Evolutionary conservation across 2,329 filamentous ascomycete genomes (phyloP).

Genomic region (Exophiala alcalophila): DNA sequence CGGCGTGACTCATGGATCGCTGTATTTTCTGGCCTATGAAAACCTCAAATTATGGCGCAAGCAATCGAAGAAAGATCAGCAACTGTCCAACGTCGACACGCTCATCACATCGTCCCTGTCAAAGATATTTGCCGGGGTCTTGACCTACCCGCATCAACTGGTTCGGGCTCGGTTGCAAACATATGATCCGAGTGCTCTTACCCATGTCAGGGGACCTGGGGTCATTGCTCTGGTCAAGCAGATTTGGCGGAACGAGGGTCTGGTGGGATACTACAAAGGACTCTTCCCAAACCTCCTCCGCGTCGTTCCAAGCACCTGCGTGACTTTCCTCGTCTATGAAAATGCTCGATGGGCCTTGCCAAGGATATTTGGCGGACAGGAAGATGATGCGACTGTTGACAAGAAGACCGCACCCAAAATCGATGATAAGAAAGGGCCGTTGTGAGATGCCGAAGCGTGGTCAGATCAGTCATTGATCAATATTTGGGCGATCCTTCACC

Average conservation of each 20-base stretch:
- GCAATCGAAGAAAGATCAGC: constrained; percentile 33
- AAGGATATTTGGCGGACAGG: constrained; percentile 19
- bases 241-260: constrained; percentile 76
- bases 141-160: constrained; percentile 94
- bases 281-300: constrained; percentile 83
- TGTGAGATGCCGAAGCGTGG: constrained; percentile 8
- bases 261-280: constrained; percentile 86
- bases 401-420: constrained; percentile 10
- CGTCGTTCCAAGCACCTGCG: constrained; percentile 90
- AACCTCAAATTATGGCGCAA: constrained; percentile 51
- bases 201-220: constrained; percentile 36
- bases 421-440: constrained; percentile 8
- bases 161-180: constrained; percentile 84
- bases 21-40: constrained; percentile 97
- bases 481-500: too few relatives aligned
- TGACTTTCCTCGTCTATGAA: constrained; percentile 96
- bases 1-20: constrained; percentile 85
- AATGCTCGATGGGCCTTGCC: constrained; percentile 65
- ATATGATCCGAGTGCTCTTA: constrained; percentile 54
- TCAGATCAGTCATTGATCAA: constrained; percentile 1
- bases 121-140: constrained; percentile 84
- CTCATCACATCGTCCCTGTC: constrained; percentile 74
- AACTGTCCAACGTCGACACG: constrained; percentile 70
- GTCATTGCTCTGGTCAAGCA: constrained; percentile 68
- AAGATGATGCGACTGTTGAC: constrained; percentile 2